These are phyloP conservation scores for Skeletonema grethae DNA, from an alignment of 108 stramenopile species.

Conservation along the genomic window DNA sequence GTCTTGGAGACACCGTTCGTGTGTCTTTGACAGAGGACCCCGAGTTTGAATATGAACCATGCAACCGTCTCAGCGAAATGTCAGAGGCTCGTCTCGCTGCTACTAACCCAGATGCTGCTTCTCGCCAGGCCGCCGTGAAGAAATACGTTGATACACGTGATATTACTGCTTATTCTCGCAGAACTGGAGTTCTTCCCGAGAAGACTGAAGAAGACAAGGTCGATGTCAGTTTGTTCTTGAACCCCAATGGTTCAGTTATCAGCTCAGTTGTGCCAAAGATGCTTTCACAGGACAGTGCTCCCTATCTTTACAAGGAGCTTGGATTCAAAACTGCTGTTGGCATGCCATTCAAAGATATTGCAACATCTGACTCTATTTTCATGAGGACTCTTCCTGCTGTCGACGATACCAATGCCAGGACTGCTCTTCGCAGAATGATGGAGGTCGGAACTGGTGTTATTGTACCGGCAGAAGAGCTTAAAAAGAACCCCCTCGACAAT, in stretches of 20 bases:
- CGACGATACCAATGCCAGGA: slow-evolving; percentile 76
- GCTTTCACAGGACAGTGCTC: slow-evolving; percentile 76
- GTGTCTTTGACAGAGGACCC: slow-evolving; percentile 97
- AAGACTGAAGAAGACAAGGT: slow-evolving; percentile 80
- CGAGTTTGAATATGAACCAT: slow-evolving; percentile 94
- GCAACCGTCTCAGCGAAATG: slow-evolving; percentile 88
- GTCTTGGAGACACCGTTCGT: slow-evolving; percentile 95
- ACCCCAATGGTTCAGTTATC: slow-evolving; percentile 88
- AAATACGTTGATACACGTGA: slow-evolving; percentile 86
- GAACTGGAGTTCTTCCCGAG: slow-evolving; percentile 72
- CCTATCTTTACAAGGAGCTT: slow-evolving; percentile 85
- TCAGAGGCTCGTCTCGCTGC: slow-evolving; percentile 74
- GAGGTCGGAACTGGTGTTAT: slow-evolving; percentile 92
- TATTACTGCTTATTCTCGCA: slow-evolving; percentile 72
- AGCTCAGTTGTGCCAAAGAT: slow-evolving; percentile 75
- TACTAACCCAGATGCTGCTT: slow-evolving; percentile 61
- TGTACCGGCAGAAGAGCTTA: slow-evolving; percentile 86
- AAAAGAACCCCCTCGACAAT: slow-evolving; percentile 89
- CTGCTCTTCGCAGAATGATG: slow-evolving; percentile 85
- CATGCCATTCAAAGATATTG: slow-evolving; percentile 98
- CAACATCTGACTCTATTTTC: slow-evolving; percentile 89
- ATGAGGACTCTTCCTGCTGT: slow-evolving; percentile 74
- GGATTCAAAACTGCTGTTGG: slow-evolving; percentile 96
- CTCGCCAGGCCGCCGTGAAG: slow-evolving; percentile 68
- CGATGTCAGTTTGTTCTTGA: slow-evolving; percentile 85